Percentiles rank a stretch among this genome's conserved stretches.
phyloP scores from a whole-genome alignment of 2,329 filamentous ascomycete genomes.

The Phyllosticta citrichinensis region DNA sequence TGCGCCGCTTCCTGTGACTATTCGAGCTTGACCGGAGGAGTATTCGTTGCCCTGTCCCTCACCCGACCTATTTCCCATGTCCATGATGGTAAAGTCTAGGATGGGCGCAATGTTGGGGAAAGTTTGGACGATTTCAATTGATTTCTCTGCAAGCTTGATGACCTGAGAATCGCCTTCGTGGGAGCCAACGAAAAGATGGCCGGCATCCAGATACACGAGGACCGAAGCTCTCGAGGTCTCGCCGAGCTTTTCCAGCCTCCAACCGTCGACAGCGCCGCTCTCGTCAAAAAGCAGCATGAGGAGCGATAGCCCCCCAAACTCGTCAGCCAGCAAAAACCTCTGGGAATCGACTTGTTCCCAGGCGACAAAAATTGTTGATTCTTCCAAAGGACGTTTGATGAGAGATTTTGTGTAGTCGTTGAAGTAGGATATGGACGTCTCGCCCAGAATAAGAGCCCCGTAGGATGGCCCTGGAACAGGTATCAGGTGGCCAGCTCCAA shows the following conservation, averaged over 20 bases:
- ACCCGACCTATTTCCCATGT: conserved; percentile 77
- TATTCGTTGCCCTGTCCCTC: conserved; percentile 79
- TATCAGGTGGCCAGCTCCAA: conserved; percentile 52
- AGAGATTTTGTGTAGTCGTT: conserved; percentile 63
- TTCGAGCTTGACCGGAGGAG: conserved; percentile 84
- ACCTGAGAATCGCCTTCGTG: conserved; percentile 90
- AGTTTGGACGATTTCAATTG: conserved; percentile 60
- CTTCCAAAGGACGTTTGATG: conserved; percentile 54
- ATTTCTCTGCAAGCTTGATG: conserved; percentile 51
- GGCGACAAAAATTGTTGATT: conserved; percentile 79
- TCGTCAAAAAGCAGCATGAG: conserved; percentile 62
- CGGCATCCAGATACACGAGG: conserved; percentile 66
- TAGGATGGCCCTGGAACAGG: conserved; percentile 48
- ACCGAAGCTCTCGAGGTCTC: conserved; percentile 65
- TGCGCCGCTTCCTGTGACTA: conserved; percentile 86
- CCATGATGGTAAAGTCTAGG: conserved; percentile 90
- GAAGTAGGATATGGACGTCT: conserved; percentile 73
- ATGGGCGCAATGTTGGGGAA: conserved; percentile 83
- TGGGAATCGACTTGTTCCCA: conserved; percentile 79
- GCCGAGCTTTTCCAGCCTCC: conserved; percentile 60
- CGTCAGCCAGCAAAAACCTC: conserved; percentile 80
- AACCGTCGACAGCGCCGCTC: conserved; percentile 54
- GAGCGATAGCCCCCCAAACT: conserved; percentile 79
- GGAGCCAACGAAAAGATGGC: conserved; percentile 75
- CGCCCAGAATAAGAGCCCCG: conserved; percentile 38